A percentile compares a stretch with the other conserved stretches of the same genome.
Evolutionary conservation across 2,329 filamentous ascomycete genomes (phyloP).

Genomic region (Cryoendolithus antarcticus): DNA sequence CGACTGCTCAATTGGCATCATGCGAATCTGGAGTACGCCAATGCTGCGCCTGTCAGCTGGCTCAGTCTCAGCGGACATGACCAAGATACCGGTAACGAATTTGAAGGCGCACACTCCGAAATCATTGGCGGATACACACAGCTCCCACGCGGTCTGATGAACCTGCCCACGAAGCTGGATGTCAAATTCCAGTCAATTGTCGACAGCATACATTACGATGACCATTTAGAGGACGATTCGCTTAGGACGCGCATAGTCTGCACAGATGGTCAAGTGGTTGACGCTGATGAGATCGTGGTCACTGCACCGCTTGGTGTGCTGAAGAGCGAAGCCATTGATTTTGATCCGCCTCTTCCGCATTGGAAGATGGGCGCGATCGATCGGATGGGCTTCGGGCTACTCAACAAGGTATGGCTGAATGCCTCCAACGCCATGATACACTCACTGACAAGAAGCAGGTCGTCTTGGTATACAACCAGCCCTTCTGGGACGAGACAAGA

Average conservation of each 20-base stretch:
- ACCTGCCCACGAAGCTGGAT: constrained; percentile 63
- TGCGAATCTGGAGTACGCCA: constrained; percentile 95
- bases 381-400: constrained; percentile 78
- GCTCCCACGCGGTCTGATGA: constrained; percentile 74
- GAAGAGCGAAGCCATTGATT: constrained; percentile 70
- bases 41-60: constrained; percentile 75
- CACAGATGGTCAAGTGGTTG: constrained; percentile 61
- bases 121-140: constrained; percentile 89
- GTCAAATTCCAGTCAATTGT: constrained; percentile 64
- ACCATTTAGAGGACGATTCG: constrained; percentile 22
- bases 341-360: constrained; percentile 72
- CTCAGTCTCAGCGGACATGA: constrained; percentile 90
- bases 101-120: constrained; percentile 88
- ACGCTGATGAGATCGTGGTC: constrained; percentile 80
- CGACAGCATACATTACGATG: constrained; percentile 54
- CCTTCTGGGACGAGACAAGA: constrained; percentile 81
- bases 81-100: constrained; percentile 94
- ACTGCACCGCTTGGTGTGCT: constrained; percentile 85
- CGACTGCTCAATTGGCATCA: constrained; percentile 95
- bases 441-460: constrained; percentile 32
- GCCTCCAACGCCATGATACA: not conserved
- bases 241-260: constrained; percentile 53
- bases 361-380: constrained; percentile 75
- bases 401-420: constrained; percentile 60
- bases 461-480: constrained; percentile 71